Evolutionary conservation across 768 basidiomycete species (phyloP).

Genomic region (Pisolithus microcarpus): DNA sequence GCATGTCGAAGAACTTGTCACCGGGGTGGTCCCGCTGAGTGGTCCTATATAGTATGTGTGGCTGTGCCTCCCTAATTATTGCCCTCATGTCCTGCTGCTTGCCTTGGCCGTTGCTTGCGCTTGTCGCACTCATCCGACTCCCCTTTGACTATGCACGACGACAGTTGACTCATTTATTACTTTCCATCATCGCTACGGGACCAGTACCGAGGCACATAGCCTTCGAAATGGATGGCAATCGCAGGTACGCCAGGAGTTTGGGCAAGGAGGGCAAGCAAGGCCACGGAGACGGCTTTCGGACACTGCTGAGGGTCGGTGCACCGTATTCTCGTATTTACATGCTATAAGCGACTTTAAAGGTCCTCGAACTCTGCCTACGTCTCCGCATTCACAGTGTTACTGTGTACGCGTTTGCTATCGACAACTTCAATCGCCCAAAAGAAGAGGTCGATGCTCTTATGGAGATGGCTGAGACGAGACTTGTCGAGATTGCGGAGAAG

Average conservation of each 20-base stretch:
- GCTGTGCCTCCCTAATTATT: slow-evolving; percentile 10
- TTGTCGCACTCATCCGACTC: slow-evolving; percentile 8
- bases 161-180: slow-evolving; percentile 37
- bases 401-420: slow-evolving; percentile 97
- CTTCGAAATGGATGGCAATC: slow-evolving; percentile 97
- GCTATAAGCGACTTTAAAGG: slow-evolving; percentile 33
- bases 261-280: slow-evolving; percentile 67
- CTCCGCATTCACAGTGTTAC: slow-evolving; percentile 81
- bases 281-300: slow-evolving; percentile 77
- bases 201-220: slow-evolving; percentile 88
- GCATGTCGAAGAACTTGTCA: neutral
- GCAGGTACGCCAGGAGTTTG: slow-evolving; percentile 73
- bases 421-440: slow-evolving; percentile 86
- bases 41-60: slow-evolving; percentile 6
- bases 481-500: slow-evolving; percentile 69
- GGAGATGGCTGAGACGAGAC: slow-evolving; percentile 69
- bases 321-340: too few relatives aligned
- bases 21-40: too few relatives aligned
- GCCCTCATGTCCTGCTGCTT: neutral
- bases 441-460: slow-evolving; percentile 87
- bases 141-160: slow-evolving; percentile 11
- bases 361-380: slow-evolving; percentile 76
- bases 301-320: slow-evolving; percentile 57
- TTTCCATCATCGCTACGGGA: slow-evolving; percentile 67
- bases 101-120: neutral